A percentile compares a stretch with the other conserved stretches of the same genome.
Conservation (phyloP, 352 stramenopile genomes). For the Globisporangium apiculatum region DNA sequence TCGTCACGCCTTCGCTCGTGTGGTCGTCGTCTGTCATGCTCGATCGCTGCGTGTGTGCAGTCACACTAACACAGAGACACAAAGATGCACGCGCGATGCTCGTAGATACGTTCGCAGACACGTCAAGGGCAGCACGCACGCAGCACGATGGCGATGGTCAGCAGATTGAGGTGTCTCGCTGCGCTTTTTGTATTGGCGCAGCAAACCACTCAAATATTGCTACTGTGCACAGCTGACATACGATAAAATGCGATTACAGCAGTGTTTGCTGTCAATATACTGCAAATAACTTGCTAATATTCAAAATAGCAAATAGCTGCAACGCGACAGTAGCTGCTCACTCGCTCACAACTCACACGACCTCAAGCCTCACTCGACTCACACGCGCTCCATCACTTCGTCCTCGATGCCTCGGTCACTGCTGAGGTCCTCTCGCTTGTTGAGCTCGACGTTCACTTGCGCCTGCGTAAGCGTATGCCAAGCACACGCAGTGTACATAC, state of each 20-base stretch:
- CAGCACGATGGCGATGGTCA: neutral
- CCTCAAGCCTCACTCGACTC: slow-evolving; percentile 1
- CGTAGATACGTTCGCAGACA: too few species aligned
- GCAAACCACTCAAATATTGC: neutral
- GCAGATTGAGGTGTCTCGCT: neutral
- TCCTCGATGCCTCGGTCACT: slow-evolving; percentile 22
- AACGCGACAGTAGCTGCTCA: too few species aligned
- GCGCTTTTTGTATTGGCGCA: neutral
- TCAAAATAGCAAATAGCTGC: too few species aligned
- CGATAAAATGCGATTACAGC: neutral
- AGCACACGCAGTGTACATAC: neutral
- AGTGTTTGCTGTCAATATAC: neutral
- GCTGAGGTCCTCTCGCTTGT: slow-evolving; percentile 62
- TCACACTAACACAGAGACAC: neutral
- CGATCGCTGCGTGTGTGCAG: neutral
- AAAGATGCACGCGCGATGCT: too few species aligned
- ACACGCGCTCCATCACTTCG: slow-evolving; percentile 67
- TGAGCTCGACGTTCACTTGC: slow-evolving; percentile 89
- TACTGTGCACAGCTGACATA: neutral
- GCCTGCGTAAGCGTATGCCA: slow-evolving; percentile 22
- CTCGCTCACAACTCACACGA: too few species aligned
- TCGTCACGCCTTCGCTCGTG: slow-evolving; percentile 17
- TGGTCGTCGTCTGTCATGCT: slow-evolving; percentile 4
- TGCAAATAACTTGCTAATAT: neutral
- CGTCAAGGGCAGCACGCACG: too few species aligned